Base-by-base conservation (phyloP, 139 green algal genomes). In the Auxenochlorella protothecoides region DNA sequence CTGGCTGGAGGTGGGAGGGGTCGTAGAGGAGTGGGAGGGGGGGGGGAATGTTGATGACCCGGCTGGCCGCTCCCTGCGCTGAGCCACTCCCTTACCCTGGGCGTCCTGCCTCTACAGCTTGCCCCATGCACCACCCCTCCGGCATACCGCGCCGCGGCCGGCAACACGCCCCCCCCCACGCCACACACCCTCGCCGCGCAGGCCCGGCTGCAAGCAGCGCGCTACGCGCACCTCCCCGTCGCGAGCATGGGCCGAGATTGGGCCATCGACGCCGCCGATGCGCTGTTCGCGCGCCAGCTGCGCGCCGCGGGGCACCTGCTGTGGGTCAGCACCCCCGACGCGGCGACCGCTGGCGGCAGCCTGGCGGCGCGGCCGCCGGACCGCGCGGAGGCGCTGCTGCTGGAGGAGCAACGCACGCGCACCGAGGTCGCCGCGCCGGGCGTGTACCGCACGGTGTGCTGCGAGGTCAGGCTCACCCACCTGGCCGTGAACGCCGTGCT, bases 161-260 rank as follows among this genome's bases (percentile, higher is more conserved):
- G 27, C 27, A 44, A 44, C 27, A 44, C 27, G 0, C 27, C 27
- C 27, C 27, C 27, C 27, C 27, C 27, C 27, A 44, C 27, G 27
- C 27, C 27, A 44, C 1, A 44, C 27, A 1, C 27, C 27, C 27
- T 44, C 27, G 27, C 27, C 27, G 27, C 12, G 59, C 72, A 86
- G 67, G 85, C 89, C 54, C 81, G 81, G 8, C 78, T 88, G 0
- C 68, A 70, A 44, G 73, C 92, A 14, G 84, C 89, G 51, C 80
- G 89, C 63, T 97, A 97, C 67, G 87, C 88, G 3, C 89, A 96
- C 78, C 82, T 94, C 71, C 90, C 91, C 9, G 70, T 96, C 10
- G 76, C 81, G 27, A 89, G 89, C 74, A 80, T 97, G 63, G 85
- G 81, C 2, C n/a, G 16, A 2, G 89, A 95, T 79, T 94, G 84